Evolutionary conservation across 805 yeast species (phyloP).

Genomic region (Ogataea methanolica): DNA sequence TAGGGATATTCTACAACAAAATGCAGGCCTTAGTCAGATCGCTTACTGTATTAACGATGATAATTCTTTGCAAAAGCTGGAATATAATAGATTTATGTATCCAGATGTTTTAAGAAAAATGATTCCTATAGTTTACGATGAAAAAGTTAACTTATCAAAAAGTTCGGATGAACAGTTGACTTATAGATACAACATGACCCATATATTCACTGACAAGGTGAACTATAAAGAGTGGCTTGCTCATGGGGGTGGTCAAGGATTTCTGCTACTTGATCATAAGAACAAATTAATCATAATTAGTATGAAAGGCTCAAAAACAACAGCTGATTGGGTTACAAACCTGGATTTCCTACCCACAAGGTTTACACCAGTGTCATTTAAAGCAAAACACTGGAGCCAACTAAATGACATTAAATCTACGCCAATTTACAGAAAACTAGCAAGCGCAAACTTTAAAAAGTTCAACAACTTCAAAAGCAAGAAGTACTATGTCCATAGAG

Average conservation of each 20-base stretch:
- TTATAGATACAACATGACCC: slow-evolving; percentile 10
- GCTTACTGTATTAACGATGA: slow-evolving; percentile 19
- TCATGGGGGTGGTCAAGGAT: slow-evolving; percentile 22
- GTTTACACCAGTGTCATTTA: slow-evolving; percentile 2
- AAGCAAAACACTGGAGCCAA: slow-evolving; percentile 6
- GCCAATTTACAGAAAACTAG: neutral
- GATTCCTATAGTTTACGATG: slow-evolving; percentile 9
- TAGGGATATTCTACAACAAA: neutral
- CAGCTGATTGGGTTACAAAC: slow-evolving; percentile 18
- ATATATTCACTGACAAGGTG: slow-evolving; percentile 6
- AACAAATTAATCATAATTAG: slow-evolving; percentile 8
- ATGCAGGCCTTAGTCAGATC: slow-evolving; percentile 11
- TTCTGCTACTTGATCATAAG: slow-evolving; percentile 14
- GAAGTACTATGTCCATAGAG: slow-evolving; percentile 14
- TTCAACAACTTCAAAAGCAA: slow-evolving; percentile 4
- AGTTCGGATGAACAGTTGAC: neutral
- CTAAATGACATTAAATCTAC: neutral
- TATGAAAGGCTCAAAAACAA: slow-evolving; percentile 16
- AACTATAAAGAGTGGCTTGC: slow-evolving; percentile 2
- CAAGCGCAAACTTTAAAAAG: slow-evolving; percentile 1
- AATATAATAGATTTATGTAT: slow-evolving; percentile 8
- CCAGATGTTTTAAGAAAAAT: slow-evolving; percentile 7
- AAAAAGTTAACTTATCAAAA: neutral
- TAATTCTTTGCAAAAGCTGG: slow-evolving; percentile 3
- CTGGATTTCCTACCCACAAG: slow-evolving; percentile 10